Conservation (phyloP, 1,139 yeast genomes). For the Pichia sorboxylosa region DNA sequence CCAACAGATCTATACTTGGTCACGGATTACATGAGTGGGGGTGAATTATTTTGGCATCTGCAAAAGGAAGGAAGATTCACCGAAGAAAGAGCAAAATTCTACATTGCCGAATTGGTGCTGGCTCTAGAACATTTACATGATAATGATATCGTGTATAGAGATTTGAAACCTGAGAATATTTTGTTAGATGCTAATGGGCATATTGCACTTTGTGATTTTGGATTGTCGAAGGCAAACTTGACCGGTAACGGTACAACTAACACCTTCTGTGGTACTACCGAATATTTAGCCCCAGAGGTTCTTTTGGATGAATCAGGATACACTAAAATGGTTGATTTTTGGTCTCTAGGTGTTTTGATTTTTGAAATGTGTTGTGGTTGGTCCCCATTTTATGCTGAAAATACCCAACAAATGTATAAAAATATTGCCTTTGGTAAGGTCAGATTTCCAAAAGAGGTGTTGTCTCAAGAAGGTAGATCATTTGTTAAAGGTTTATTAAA, state of each 20-base stretch:
- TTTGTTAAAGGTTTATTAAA: constrained; percentile 90
- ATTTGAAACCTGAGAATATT: constrained; percentile 89
- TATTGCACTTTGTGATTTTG: constrained; percentile 93
- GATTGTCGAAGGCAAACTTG: constrained; percentile 85
- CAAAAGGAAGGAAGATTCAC: constrained; percentile 91
- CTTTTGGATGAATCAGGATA: constrained; percentile 73
- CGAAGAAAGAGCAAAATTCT: constrained; percentile 89
- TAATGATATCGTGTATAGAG: constrained; percentile 87
- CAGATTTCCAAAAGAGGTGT: constrained; percentile 87
- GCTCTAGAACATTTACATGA: constrained; percentile 90
- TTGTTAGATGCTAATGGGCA: constrained; percentile 93
- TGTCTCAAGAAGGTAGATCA: constrained; percentile 83
- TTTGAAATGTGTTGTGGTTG: constrained; percentile 96
- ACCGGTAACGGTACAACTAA: constrained; percentile 85
- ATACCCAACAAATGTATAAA: constrained; percentile 96
- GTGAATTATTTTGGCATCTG: constrained; percentile 94
- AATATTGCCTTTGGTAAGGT: constrained; percentile 97
- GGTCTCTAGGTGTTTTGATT: constrained; percentile 73
- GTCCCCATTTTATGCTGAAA: constrained; percentile 98
- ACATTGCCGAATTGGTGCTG: constrained; percentile 86
- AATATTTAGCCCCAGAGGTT: constrained; percentile 75
- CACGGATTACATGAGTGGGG: constrained; percentile 97
- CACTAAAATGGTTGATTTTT: constrained; percentile 78
- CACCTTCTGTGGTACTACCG: constrained; percentile 97
- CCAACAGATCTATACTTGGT: constrained; percentile 84